Base-by-base conservation (phyloP, 768 basidiomycete genomes). In the Rhizopogon vinicolor region DNA sequence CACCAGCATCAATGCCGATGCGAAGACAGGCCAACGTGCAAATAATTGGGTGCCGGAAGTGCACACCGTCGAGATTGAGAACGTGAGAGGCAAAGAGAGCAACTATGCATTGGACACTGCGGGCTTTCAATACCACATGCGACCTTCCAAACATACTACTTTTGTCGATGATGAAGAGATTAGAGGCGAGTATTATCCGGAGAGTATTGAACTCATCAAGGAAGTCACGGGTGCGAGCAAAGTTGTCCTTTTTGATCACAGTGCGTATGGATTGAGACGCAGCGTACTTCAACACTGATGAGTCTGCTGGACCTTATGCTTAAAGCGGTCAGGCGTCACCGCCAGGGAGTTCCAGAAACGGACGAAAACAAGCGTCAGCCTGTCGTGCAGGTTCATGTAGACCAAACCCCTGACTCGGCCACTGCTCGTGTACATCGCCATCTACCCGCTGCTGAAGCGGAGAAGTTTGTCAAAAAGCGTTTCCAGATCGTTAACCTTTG, bases 191-290 rank as follows among this genome's bases (percentile, higher is more conserved):
- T 87, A 88, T 63, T 87, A 86, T 60, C 76, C 78, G 0, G 86
- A 87, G 67, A 80, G 79, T 60, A 70, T 75, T 16, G 79, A 80
- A 62, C 70, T 85, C 42, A 65, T 86, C 41, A 85, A 86, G 71
- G 65, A 79, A 55, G 53, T 81, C 9, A 84, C 84, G 0, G 84
- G 86, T 3, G 86, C 85, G 0, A 79, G 72, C 59, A 72, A 75
- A 25, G 81, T 84, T 9, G 78, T 84, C n/a, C 51, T 85, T 13
- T 87, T 87, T 59, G 84, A 86, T 60, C 84, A 86, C 62, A 85
- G 85, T 83, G 55, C 52, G 83, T 54, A 31, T 33, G 41, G 29
- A 9, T 5, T 39, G 9, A 22, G 7, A 39, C 7, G 4, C 19
- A 14, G 14, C 18, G 14, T 33, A 41, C 45, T 44, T 28, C 52